Conservation (phyloP, 129 eudicot species). For the Arctium lappa region DNA sequence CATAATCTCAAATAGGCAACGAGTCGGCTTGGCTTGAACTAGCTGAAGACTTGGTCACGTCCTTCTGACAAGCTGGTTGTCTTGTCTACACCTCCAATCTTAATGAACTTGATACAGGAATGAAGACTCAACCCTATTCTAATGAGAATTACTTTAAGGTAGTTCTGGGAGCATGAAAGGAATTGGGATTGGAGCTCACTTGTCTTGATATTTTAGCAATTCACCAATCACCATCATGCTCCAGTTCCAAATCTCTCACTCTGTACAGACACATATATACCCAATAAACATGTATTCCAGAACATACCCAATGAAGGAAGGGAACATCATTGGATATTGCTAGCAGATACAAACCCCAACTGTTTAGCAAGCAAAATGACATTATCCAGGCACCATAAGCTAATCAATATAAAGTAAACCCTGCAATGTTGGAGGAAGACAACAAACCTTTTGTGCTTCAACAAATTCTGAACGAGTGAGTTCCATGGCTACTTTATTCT, state of each 20-base stretch:
- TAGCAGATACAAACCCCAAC: neutral
- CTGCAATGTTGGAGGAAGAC: conserved; percentile 11
- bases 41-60: neutral
- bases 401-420: neutral
- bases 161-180: neutral
- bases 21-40: neutral
- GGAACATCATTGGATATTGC: neutral
- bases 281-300: neutral
- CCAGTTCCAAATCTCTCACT: neutral
- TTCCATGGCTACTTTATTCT: conserved; percentile 91
- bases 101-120: neutral
- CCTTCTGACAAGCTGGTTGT: neutral
- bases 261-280: too few relatives aligned
- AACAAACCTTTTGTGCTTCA: conserved; percentile 91
- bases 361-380: neutral
- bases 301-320: neutral
- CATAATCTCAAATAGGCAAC: neutral
- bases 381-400: neutral
- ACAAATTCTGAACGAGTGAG: conserved; percentile 91
- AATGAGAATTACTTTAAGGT: neutral
- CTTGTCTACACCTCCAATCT: neutral
- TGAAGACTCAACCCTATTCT: neutral
- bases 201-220: neutral
- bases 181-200: neutral
- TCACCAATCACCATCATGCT: neutral